Evolutionary conservation across 352 stramenopile genomes (phyloP).

Genomic region (Phytophthora europaea): DNA sequence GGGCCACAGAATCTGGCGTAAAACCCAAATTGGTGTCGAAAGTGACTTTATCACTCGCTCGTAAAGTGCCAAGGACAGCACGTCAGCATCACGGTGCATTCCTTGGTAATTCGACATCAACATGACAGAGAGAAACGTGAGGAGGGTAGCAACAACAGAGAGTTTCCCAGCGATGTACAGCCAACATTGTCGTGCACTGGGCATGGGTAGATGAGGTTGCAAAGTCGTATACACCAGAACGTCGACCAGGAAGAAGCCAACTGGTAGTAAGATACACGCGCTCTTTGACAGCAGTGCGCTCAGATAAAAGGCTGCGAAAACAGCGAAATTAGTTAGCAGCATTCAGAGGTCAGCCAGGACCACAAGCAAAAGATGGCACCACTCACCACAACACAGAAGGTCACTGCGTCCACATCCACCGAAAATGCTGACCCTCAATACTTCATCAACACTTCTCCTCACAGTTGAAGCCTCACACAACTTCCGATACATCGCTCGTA

Average conservation of each 20-base stretch:
- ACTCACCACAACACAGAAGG: slow-evolving; percentile 22
- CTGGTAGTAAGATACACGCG: slow-evolving; percentile 52
- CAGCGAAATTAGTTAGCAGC: background rate
- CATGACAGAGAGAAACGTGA: slow-evolving; percentile 49
- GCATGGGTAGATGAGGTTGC: slow-evolving; percentile 12
- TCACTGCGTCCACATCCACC: slow-evolving; percentile 16
- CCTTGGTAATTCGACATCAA: slow-evolving; percentile 59
- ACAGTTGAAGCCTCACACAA: background rate
- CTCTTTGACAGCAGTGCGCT: slow-evolving; percentile 69
- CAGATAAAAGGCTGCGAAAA: slow-evolving; percentile 41
- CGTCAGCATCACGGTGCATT: slow-evolving; percentile 46
- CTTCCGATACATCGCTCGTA: slow-evolving; percentile 14
- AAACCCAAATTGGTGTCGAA: slow-evolving; percentile 47
- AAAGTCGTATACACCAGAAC: slow-evolving; percentile 31
- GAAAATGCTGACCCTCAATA: slow-evolving; percentile 17
- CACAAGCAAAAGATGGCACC: background rate
- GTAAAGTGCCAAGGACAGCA: slow-evolving; percentile 42
- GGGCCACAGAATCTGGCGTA: slow-evolving; percentile 57
- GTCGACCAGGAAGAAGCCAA: slow-evolving; percentile 52
- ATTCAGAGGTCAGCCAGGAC: background rate
- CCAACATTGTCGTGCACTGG: slow-evolving; percentile 10
- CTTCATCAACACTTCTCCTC: slow-evolving; percentile 4
- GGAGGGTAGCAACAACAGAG: slow-evolving; percentile 24
- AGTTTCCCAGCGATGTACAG: slow-evolving; percentile 42
- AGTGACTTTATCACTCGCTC: slow-evolving; percentile 62